Percentiles rank a stretch among this genome's conserved stretches.
These are phyloP conservation scores for Mercurialis annua DNA, from an alignment of 345 rosid species.

Conservation along the genomic window DNA sequence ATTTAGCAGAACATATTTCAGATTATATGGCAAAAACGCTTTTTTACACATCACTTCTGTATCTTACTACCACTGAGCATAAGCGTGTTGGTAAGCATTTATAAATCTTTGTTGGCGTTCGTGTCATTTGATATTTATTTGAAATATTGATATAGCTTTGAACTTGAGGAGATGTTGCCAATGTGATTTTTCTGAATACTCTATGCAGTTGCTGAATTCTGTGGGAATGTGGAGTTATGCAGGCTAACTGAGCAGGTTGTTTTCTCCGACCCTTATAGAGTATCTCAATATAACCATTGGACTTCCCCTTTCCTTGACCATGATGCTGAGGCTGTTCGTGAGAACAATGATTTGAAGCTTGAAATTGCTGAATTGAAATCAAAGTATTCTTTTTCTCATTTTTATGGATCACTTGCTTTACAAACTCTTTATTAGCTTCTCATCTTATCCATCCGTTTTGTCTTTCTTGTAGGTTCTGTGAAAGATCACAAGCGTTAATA, in stretches of 20 bases:
- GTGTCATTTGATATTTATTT: neutral
- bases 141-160: neutral
- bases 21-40: conserved; percentile 85
- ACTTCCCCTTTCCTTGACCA: conserved; percentile 81
- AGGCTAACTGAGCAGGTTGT: conserved; percentile 94
- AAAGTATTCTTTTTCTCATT: conserved; percentile 43
- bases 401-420: neutral
- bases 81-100: conserved; percentile 53
- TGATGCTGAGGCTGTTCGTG: conserved; percentile 75
- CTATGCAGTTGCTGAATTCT: conserved; percentile 83
- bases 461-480: conserved; percentile 69
- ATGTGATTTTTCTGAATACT: conserved; percentile 17
- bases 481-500: conserved; percentile 83
- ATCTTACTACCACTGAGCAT: conserved; percentile 72
- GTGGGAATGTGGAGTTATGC: conserved; percentile 91
- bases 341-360: conserved; percentile 65
- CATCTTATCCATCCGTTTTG: conserved; percentile 11
- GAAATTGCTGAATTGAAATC: conserved; percentile 87
- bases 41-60: conserved; percentile 72
- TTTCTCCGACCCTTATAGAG: conserved; percentile 88
- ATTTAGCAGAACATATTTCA: conserved; percentile 71
- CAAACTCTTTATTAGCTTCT: neutral
- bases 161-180: conserved; percentile 13
- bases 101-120: too few species aligned
- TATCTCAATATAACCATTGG: conserved; percentile 70